These are phyloP conservation scores for Penicillium sp. DNA, from an alignment of 2,329 filamentous ascomycete genomes.

Conservation along the genomic window DNA sequence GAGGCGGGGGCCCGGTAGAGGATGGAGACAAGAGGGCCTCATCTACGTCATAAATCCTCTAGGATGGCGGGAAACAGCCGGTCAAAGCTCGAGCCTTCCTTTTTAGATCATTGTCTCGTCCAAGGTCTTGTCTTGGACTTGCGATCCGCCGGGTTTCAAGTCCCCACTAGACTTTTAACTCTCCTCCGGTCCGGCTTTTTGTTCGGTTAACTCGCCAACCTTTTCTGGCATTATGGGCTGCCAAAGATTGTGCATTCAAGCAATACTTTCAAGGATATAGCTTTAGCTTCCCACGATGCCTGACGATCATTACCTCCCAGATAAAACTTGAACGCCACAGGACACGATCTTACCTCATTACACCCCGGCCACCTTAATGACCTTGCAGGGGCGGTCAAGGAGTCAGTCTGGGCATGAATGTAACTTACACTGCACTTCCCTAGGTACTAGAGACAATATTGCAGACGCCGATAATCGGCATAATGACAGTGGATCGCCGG, in stretches of 20 bases:
- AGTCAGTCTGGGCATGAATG: too few relatives aligned
- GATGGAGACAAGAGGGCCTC: constrained; percentile 33
- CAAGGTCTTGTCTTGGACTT: neutral
- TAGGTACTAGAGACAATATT: too few relatives aligned
- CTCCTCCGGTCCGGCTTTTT: neutral
- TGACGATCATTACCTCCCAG: too few relatives aligned
- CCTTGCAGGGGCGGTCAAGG: neutral
- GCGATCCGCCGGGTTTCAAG: neutral
- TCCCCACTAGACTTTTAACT: neutral
- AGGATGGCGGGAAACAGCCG: neutral
- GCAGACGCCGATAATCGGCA: too few relatives aligned
- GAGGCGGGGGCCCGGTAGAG: neutral
- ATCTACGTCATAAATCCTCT: constrained; percentile 57
- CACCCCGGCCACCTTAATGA: neutral
- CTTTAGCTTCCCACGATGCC: neutral
- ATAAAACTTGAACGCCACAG: neutral
- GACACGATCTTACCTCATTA: neutral
- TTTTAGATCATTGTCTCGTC: neutral
- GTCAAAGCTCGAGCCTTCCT: neutral
- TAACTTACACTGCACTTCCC: too few relatives aligned
- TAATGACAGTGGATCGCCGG: too few relatives aligned
- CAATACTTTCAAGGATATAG: too few relatives aligned
- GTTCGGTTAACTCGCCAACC: neutral
- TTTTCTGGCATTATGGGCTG: neutral
- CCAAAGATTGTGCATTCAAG: too few relatives aligned